Evolutionary conservation across 225 moss, liverwort and hornwort genomes (phyloP).

Genomic region (Thuidium tamariscinum): DNA sequence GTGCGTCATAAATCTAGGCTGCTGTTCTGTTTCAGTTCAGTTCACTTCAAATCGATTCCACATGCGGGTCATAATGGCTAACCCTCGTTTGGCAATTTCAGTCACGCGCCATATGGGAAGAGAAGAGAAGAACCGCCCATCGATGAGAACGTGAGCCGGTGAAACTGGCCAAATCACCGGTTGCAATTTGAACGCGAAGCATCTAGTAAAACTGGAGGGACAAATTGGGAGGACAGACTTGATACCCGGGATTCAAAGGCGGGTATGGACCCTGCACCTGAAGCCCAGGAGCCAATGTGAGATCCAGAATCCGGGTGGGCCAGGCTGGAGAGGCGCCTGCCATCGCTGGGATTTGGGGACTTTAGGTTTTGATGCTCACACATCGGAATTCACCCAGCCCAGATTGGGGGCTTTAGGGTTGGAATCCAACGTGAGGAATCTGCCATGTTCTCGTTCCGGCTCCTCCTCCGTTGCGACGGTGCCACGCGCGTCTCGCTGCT

Average conservation of each 20-base stretch:
- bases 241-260: background rate
- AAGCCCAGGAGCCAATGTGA: background rate
- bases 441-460: background rate
- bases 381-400: background rate
- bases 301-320: background rate
- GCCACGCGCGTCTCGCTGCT: background rate
- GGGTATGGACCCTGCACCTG: background rate
- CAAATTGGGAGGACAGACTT: background rate
- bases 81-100: background rate
- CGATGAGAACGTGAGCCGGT: background rate
- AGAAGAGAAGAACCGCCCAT: background rate
- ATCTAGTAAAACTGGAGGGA: background rate
- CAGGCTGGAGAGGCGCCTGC: background rate
- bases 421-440: background rate
- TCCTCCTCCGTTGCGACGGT: background rate
- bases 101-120: background rate
- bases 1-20: background rate
- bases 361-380: background rate
- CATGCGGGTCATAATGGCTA: background rate
- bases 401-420: background rate
- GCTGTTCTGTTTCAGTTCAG: background rate
- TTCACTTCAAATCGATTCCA: background rate
- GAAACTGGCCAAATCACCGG: background rate
- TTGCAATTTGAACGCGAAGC: background rate
- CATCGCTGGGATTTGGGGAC: background rate